A percentile compares a stretch with the other conserved stretches of the same genome.
These are phyloP conservation scores for Calvatia gigantea DNA, from an alignment of 768 basidiomycete species.

Conservation along the genomic window DNA sequence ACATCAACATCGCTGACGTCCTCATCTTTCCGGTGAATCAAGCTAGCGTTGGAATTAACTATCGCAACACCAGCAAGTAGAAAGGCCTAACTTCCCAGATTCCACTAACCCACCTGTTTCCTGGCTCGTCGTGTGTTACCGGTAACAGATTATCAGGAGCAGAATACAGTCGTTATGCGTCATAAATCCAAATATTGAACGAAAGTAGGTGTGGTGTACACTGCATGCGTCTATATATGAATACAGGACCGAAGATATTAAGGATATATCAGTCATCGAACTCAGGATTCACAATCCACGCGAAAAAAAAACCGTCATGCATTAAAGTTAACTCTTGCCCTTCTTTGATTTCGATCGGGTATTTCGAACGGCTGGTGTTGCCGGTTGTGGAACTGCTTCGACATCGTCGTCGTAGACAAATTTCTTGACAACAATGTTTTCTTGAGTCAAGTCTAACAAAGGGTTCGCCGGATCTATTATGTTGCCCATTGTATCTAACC, in stretches of 20 bases:
- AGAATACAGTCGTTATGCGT: neutral
- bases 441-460: constrained; percentile 51
- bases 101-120: neutral
- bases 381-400: constrained; percentile 27
- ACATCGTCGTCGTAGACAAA: constrained; percentile 78
- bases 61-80: constrained; percentile 23
- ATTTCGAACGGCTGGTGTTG: constrained; percentile 37
- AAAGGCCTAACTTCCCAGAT: neutral
- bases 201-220: neutral
- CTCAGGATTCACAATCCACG: constrained; percentile 7
- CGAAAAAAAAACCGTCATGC: neutral
- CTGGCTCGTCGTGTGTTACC: neutral
- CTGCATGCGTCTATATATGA: neutral
- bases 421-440: constrained; percentile 72
- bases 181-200: neutral
- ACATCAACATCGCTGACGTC: constrained; percentile 87
- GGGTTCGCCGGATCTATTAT: constrained; percentile 55
- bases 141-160: neutral
- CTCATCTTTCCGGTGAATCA: constrained; percentile 79
- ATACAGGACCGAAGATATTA: constrained; percentile 11
- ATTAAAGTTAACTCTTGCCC: constrained; percentile 33
- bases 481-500: constrained; percentile 72
- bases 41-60: constrained; percentile 62
- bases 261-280: constrained; percentile 14
- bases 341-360: constrained; percentile 59